Base-by-base conservation (phyloP, 257 asterid genomes). In the Salvia miltiorrhiza region DNA sequence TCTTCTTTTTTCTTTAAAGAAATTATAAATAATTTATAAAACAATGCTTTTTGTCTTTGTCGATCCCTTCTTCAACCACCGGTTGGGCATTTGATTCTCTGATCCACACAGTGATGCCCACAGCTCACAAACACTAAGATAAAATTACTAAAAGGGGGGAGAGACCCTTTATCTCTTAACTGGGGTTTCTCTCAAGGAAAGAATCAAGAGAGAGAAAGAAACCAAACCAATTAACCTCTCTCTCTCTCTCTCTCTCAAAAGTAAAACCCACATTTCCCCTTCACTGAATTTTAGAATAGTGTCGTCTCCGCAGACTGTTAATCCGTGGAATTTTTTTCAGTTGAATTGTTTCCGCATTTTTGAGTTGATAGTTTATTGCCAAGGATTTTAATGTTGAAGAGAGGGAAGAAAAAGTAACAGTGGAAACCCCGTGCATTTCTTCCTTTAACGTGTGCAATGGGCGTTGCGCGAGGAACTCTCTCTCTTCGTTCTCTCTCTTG, bases 111-210 rank as follows among this genome's bases (percentile, higher is more conserved):
- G 49, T 37, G 37, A 37, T 19, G 12, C 41, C 67, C 76, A 76
- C 84, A 76, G 67, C 76, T 70, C 77, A 68, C 62, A 49, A 48
- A 59, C 66, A 72, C 26, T 43, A 47, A 55, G 35, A 63, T 66
- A 40, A n/a, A 37, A 58, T 54, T 49, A 39, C 62, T 33, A 9
- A 39, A 50, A 63, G 77, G 52, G 83, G 77, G 52, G 83, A 60
- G 80, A 85, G 66, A 54, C 79, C 82, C 78, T 69, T 53, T 71
- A 60, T 72, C 71, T 62, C 58, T 37, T 26, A 39, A 54, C 79
- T 69, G 80, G 81, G 81, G 79, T 48, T 79, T 76, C 78, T 83
- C 88, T 67, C 80, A 58, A 77, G 79, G 74, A 83, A 87, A 71
- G 86, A 84, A 82, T 82, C 80, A 69, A 66, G 57, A 61, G 50